Evolutionary conservation across 345 rosid genomes (phyloP).

Genomic region (Dipteronia dyeriana): DNA sequence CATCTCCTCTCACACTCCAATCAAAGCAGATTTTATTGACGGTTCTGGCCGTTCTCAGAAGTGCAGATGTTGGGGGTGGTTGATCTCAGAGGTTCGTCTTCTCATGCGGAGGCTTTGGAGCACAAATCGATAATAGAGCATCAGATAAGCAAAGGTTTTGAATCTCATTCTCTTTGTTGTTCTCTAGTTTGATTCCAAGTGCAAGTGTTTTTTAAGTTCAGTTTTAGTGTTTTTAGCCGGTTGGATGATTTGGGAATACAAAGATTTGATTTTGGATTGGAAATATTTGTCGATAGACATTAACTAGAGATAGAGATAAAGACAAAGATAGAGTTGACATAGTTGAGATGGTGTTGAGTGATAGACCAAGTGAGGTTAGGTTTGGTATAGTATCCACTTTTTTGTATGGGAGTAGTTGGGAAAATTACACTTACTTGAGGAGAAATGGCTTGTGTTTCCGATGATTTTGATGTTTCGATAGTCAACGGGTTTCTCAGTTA

Average conservation of each 20-base stretch:
- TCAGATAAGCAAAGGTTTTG: not conserved
- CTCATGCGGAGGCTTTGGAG: too few relatives aligned
- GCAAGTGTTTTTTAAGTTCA: too few relatives aligned
- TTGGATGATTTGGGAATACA: too few relatives aligned
- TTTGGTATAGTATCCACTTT: not conserved
- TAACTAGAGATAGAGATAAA: not conserved
- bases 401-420: not conserved
- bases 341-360: not conserved
- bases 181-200: not conserved
- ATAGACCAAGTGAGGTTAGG: not conserved
- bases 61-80: not conserved
- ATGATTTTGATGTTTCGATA: not conserved
- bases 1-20: too few relatives aligned
- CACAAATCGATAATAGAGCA: not conserved
- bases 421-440: not conserved
- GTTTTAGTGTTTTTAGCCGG: too few relatives aligned
- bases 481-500: too few relatives aligned
- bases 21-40: too few relatives aligned
- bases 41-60: not conserved
- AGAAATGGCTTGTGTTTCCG: not conserved
- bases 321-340: not conserved
- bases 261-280: too few relatives aligned
- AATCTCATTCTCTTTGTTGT: not conserved
- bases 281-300: not conserved
- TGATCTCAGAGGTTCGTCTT: not conserved